Base-by-base conservation (phyloP, 2,329 filamentous ascomycete genomes). In the Cladosporium velox region DNA sequence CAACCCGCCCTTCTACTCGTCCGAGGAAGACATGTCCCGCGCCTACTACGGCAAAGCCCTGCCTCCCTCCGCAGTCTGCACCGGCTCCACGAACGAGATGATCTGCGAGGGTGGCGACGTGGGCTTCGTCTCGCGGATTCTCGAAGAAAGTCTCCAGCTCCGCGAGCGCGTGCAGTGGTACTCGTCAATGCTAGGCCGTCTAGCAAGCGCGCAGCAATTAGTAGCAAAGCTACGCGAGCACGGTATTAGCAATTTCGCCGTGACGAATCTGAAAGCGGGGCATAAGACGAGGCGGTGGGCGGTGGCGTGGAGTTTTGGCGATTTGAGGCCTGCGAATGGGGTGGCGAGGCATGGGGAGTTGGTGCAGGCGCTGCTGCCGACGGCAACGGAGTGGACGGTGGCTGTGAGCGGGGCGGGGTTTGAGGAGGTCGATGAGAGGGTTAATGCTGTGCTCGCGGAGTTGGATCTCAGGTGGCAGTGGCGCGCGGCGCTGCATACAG, bases 1-100 rank as follows among this genome's bases (percentile, higher is more conserved):
- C 69, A 99, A 99, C 71, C 95, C 95, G 0, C 95, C 95, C 0
- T 99, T 99, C 79, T 98, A 97, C 80, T 78, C 83, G n/a, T 93
- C 91, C 0, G 80, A 85, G 3, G 78, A 84, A 5, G 92, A 96
- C 60, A 86, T 97, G 78, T 70, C 84, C 3, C 79, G 81, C 4
- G 90, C 89, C 1, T 75, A 79, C 32, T 68, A 68, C 18, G 90
- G 91, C 0, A 77, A 84, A 44, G 83, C 84, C 0, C 88, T 88
- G 0, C 90, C 93, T 0, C 86, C 86, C 65, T 72, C 71, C 14
- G 90, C 91, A 0, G 88, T 90, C 59, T 89, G 87, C 72, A 96
- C 93, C 0, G 95, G 94, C 7, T 86, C 90, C 0, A 84, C 87
- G 0, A 83, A 88, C 1, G 95, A 99, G 77, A 97, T 98, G 94